Base-by-base conservation (phyloP, 148 eudicot genomes). In the Agrostemma githago region DNA sequence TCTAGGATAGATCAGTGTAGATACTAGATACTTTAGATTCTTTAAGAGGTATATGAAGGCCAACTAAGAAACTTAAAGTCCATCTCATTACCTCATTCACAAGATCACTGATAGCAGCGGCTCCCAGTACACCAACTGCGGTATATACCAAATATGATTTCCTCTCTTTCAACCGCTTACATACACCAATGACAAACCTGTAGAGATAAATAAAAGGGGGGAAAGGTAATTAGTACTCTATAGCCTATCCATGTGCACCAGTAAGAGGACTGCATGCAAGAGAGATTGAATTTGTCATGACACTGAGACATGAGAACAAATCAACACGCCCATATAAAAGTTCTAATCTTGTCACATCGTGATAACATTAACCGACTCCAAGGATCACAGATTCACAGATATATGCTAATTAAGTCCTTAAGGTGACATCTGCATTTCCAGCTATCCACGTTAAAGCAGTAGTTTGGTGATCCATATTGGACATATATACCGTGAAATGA, bases 81-180 rank as follows among this genome's bases (percentile, higher is more conserved):
- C 19, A 9, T 20, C 11, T 71, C 39, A 3, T 65, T 88, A 94
- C 97, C 96, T 91, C 98, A 74, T 88, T 88, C 62, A 94, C 85
- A 69, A 94, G 93, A 79, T 92, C 98, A 81, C 83, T 82, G 59
- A 94, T 67, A 62, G 97, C 97, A 79, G 97, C 62, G 41, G 90
- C 82, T 21, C 97, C 98, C 46, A 94, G 85, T 76, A 90, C 82
- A 70, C 97, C 98, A 60, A 92, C 93, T 57, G 98, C 98, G 68
- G 89, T 82, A 73, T 88, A 94, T 43, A 94, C 80, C 76, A 94
- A 82, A 75, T 92, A 92, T 61, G 92, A 83, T 65, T 94, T 94
- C 71, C 58, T 85, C 85, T 94, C 98, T 74, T 77, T 84, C 85
- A 94, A 80, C 56, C 86, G 89, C 76, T 74, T 92, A 79, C 98